Evolutionary conservation across 495 filamentous ascomycete species (phyloP).

Genomic region (Trichoderma parareesei): DNA sequence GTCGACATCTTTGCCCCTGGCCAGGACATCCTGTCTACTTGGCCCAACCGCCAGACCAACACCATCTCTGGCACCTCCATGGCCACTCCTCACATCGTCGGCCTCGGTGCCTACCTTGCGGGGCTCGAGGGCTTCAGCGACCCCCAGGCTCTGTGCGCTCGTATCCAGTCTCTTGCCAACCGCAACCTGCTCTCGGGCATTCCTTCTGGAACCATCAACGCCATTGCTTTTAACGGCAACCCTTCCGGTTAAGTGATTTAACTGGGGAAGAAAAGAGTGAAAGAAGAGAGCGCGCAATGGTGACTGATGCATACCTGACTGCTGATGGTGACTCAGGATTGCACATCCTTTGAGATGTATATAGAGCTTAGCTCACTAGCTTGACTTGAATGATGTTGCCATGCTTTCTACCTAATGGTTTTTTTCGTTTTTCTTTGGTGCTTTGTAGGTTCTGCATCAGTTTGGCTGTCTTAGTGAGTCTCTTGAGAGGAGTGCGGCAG

Average conservation of each 20-base stretch:
- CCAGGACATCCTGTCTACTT: slow-evolving; percentile 41
- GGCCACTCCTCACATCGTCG: slow-evolving; percentile 57
- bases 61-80: slow-evolving; percentile 63
- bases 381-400: too few relatives aligned
- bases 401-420: too few relatives aligned
- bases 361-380: too few relatives aligned
- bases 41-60: slow-evolving; percentile 41
- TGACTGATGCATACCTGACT: too few relatives aligned
- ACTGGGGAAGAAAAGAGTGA: not conserved
- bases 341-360: too few relatives aligned
- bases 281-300: not conserved
- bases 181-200: slow-evolving; percentile 28
- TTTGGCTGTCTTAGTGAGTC: too few relatives aligned
- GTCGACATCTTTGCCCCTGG: slow-evolving; percentile 53
- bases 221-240: slow-evolving; percentile 44
- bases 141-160: slow-evolving; percentile 36
- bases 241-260: slow-evolving; percentile 25
- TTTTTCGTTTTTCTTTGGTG: too few relatives aligned
- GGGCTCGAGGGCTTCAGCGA: slow-evolving; percentile 35
- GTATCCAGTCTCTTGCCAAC: slow-evolving; percentile 32
- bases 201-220: slow-evolving; percentile 38
- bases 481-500: too few relatives aligned
- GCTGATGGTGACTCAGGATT: too few relatives aligned
- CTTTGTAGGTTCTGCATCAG: too few relatives aligned
- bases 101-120: slow-evolving; percentile 54